phyloP scores from a whole-genome alignment of 345 rosid genomes.

The Syzygium oleosum region DNA sequence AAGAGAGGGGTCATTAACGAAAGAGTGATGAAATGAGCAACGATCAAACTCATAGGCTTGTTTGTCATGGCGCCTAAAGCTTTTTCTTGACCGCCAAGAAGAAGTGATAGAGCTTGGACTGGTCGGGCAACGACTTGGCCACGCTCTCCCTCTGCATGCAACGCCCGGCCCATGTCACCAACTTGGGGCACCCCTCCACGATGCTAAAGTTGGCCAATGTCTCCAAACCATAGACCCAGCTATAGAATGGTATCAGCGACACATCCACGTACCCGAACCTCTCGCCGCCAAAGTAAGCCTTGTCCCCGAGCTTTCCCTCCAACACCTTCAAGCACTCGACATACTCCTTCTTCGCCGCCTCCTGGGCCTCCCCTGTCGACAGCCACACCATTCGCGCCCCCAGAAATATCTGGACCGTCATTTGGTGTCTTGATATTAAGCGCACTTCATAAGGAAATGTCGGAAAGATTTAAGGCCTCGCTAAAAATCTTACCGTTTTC shows the following conservation, averaged over 20 bases:
- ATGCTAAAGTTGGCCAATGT: neutral
- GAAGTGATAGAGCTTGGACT: too few species aligned
- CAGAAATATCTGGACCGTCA: neutral
- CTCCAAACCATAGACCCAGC: neutral
- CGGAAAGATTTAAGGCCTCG: too few species aligned
- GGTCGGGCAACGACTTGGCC: too few species aligned
- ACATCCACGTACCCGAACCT: neutral
- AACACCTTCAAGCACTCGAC: neutral
- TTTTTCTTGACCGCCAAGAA: too few species aligned
- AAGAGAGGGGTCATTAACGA: too few species aligned
- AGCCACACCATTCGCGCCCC: neutral
- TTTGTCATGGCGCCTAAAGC: too few species aligned
- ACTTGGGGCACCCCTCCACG: neutral
- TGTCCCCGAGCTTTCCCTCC: constrained; percentile 1
- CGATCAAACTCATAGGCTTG: too few species aligned
- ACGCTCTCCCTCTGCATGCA: too few species aligned
- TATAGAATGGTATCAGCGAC: neutral
- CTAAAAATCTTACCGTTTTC: too few species aligned
- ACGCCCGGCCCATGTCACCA: neutral
- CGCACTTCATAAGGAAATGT: neutral
- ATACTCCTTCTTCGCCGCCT: neutral
- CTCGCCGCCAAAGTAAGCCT: neutral
- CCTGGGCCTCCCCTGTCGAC: neutral
- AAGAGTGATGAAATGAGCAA: too few species aligned
- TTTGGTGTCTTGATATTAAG: neutral